Percentiles rank a stretch among this genome's conserved stretches.
These are phyloP conservation scores for Russula olivacea DNA, from an alignment of 768 basidiomycete genomes.

Conservation along the genomic window DNA sequence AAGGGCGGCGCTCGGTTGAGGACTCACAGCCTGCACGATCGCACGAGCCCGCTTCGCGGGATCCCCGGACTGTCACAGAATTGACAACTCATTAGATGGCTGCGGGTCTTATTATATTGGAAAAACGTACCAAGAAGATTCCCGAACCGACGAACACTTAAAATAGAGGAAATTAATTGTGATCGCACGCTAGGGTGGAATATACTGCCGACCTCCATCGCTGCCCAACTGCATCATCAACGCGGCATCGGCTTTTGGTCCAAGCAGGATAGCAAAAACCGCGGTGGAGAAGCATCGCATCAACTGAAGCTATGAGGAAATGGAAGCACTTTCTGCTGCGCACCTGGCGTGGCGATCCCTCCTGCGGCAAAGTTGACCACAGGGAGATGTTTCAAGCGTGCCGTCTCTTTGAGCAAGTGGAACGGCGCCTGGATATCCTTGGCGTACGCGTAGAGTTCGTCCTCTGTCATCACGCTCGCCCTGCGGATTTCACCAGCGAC, in stretches of 20 bases:
- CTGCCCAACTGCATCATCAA: constrained; percentile 99
- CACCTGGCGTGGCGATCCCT: constrained; percentile 87
- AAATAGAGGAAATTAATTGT: constrained; percentile 3
- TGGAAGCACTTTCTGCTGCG: constrained; percentile 16
- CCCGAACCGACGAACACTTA: constrained; percentile 96
- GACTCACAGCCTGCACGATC: constrained; percentile 85
- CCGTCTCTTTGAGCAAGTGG: constrained; percentile 93
- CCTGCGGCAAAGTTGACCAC: constrained; percentile 98
- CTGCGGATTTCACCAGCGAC: constrained; percentile 80
- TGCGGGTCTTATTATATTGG: neutral
- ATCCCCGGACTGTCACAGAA: constrained; percentile 64
- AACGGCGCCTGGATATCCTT: constrained; percentile 92
- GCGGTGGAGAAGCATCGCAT: neutral
- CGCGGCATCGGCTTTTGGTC: constrained; percentile 77
- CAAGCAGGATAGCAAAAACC: constrained; percentile 22
- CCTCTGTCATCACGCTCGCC: constrained; percentile 85
- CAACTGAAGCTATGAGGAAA: constrained; percentile 8
- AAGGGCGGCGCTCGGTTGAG: constrained; percentile 1
- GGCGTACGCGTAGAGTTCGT: constrained; percentile 89
- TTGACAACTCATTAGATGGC: neutral
- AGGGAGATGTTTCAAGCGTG: constrained; percentile 86
- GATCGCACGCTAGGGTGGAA: constrained; percentile 5
- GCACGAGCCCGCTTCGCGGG: constrained; percentile 91
- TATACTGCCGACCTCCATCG: constrained; percentile 69
- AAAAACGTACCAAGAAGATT: constrained; percentile 77